Evolutionary conservation across 2,329 filamentous ascomycete genomes (phyloP).

Genomic region (Microdochium nivale): DNA sequence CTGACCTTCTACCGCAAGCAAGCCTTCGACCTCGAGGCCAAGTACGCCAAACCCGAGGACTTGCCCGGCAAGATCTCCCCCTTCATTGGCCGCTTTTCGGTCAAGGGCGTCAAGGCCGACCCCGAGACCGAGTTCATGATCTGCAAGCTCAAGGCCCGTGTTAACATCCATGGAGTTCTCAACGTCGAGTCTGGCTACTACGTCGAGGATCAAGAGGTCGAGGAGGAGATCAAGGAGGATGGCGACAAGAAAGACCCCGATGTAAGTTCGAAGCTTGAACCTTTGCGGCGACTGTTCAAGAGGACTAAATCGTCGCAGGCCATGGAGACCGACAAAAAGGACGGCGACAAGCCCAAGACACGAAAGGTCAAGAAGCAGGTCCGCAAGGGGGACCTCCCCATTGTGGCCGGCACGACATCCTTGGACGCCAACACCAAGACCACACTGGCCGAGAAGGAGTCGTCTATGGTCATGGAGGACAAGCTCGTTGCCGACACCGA

Average conservation of each 20-base stretch:
- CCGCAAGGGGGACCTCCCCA: conserved; percentile 89
- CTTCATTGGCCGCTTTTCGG: conserved; percentile 95
- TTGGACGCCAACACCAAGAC: conserved; percentile 63
- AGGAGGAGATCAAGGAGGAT: conserved; percentile 75
- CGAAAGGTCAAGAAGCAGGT: conserved; percentile 99
- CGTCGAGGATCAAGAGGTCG: conserved; percentile 94
- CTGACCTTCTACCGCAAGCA: conserved; percentile 99
- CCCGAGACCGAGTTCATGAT: conserved; percentile 98
- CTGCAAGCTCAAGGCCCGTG: conserved; percentile 96
- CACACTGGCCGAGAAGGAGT: conserved; percentile 70
- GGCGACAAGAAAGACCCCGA: conserved; percentile 59
- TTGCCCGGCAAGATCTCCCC: conserved; percentile 86
- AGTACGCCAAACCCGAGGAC: conserved; percentile 77
- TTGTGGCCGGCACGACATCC: conserved; percentile 73
- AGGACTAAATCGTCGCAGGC: conserved; percentile 25
- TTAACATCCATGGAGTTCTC: conserved; percentile 92
- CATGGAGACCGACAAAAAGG: conserved; percentile 75
- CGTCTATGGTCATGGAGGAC: conserved; percentile 91
- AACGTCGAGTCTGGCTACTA: conserved; percentile 97
- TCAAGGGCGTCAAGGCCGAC: conserved; percentile 94
- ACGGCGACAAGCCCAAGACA: conserved; percentile 64
- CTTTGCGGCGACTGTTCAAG: neutral
- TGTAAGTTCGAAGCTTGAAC: conserved; percentile 43
- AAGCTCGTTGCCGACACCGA: conserved; percentile 97
- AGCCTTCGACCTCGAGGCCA: conserved; percentile 90